Percentiles rank a stretch among this genome's conserved stretches.
Evolutionary conservation across 768 basidiomycete genomes (phyloP).

Genomic region (Pleurotus tuber-regium): DNA sequence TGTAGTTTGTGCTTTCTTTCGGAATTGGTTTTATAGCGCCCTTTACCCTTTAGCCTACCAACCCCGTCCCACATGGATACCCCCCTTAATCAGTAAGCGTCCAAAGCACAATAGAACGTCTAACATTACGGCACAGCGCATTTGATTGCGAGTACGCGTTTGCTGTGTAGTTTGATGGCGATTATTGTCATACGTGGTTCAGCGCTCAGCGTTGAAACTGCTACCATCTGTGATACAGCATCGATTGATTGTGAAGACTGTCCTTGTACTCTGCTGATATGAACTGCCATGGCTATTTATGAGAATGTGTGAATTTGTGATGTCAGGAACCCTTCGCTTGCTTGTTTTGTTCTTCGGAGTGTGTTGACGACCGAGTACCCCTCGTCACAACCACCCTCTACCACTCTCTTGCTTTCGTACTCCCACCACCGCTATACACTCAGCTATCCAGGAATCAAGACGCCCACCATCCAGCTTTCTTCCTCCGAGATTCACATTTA

Average conservation of each 20-base stretch:
- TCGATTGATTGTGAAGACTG: neutral
- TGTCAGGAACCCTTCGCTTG: slow-evolving; percentile 7
- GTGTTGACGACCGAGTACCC: slow-evolving; percentile 5
- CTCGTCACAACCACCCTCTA: neutral
- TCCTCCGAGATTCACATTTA: slow-evolving; percentile 8
- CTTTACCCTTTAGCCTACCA: neutral
- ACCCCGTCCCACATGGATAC: slow-evolving; percentile 5
- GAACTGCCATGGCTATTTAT: too few relatives aligned
- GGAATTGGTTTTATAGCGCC: slow-evolving; percentile 4
- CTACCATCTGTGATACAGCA: slow-evolving; percentile 6
- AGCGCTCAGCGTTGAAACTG: neutral
- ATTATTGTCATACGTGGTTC: slow-evolving; percentile 1
- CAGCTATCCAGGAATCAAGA: neutral
- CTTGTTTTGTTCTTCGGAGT: slow-evolving; percentile 5
- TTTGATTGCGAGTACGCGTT: neutral
- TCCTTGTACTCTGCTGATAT: neutral
- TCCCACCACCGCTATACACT: neutral
- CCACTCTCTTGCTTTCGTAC: slow-evolving; percentile 10
- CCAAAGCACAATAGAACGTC: slow-evolving; percentile 4
- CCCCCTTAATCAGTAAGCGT: slow-evolving; percentile 3
- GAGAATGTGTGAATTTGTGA: slow-evolving; percentile 8
- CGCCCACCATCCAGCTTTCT: neutral
- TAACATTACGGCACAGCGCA: slow-evolving; percentile 1
- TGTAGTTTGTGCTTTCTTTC: slow-evolving; percentile 10
- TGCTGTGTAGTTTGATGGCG: neutral